A percentile compares a stretch with the other conserved stretches of the same genome.
phyloP scores from a whole-genome alignment of 345 rosid genomes.

The Linum tenue region DNA sequence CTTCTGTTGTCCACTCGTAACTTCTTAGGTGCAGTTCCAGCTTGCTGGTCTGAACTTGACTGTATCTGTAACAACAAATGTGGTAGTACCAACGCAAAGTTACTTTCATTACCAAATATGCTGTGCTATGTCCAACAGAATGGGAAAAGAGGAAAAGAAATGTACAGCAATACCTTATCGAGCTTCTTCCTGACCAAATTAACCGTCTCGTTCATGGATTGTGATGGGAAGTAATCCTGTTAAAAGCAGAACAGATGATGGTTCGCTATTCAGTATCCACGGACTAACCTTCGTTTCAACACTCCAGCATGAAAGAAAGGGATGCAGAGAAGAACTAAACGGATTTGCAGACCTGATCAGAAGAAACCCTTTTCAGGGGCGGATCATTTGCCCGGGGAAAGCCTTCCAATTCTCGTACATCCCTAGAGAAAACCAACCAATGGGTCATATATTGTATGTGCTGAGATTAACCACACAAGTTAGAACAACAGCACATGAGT shows the following conservation, averaged over 20 bases:
- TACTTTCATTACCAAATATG: no score
- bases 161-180: slow-evolving; percentile 42
- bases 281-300: no score
- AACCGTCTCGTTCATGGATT: slow-evolving; percentile 81
- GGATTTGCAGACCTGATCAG: slow-evolving; percentile 43
- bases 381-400: slow-evolving; percentile 21
- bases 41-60: slow-evolving; percentile 38
- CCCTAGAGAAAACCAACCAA: slow-evolving; percentile 19
- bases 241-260: slow-evolving; percentile 1
- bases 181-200: slow-evolving; percentile 68
- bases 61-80: slow-evolving; percentile 38
- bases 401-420: slow-evolving; percentile 26
- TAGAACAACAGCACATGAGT: neutral
- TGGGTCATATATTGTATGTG: neutral
- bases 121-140: neutral
- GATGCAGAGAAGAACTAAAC: neutral
- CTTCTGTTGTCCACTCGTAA: slow-evolving; percentile 54
- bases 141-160: neutral
- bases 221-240: slow-evolving; percentile 70
- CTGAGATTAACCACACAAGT: neutral
- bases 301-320: no score
- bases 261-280: no score
- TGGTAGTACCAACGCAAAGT: neutral
- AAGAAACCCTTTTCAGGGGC: slow-evolving; percentile 46
- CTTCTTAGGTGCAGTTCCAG: slow-evolving; percentile 48